Percentiles rank a stretch among this genome's conserved stretches.
Evolutionary conservation across 441 rosid species (phyloP).

Genomic region (Populus hybrid): DNA sequence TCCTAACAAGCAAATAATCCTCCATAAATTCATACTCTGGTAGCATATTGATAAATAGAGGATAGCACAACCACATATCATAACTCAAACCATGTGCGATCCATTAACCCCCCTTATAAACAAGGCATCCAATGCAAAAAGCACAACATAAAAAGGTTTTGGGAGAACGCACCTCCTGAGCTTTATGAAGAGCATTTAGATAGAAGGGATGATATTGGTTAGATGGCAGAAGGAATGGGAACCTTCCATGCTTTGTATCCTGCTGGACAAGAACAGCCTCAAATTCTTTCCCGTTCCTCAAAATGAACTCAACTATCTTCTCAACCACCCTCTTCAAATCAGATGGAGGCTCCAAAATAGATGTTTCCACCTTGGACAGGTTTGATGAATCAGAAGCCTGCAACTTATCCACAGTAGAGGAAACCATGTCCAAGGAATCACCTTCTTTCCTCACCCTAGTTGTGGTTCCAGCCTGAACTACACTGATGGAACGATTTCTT

Average conservation of each 20-base stretch:
- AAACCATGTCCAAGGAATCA: constrained; percentile 22
- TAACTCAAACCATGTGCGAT: no score
- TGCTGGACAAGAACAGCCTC: constrained; percentile 82
- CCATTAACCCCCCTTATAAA: not conserved
- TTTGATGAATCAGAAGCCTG: constrained; percentile 34
- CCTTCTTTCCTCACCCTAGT: constrained; percentile 40
- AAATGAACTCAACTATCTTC: constrained; percentile 89
- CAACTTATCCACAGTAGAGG: constrained; percentile 32
- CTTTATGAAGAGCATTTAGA: constrained; percentile 60
- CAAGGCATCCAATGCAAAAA: not conserved
- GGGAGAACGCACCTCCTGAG: constrained; percentile 56
- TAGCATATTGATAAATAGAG: not conserved
- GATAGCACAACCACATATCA: not conserved
- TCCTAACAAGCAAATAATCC: not conserved
- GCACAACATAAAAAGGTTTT: not conserved
- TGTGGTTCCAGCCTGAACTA: constrained; percentile 43
- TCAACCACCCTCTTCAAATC: constrained; percentile 82
- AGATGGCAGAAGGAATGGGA: constrained; percentile 77
- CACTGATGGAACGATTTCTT: constrained; percentile 44
- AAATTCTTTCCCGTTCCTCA: constrained; percentile 79
- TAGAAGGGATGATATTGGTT: constrained; percentile 68
- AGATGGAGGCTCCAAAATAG: constrained; percentile 76
- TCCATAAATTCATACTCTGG: not conserved
- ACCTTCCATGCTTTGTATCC: constrained; percentile 74
- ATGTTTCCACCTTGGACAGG: constrained; percentile 40